These are phyloP conservation scores for Chytriomyces sp. DNA, from an alignment of 192 early-diverging fungal species.

Conservation along the genomic window DNA sequence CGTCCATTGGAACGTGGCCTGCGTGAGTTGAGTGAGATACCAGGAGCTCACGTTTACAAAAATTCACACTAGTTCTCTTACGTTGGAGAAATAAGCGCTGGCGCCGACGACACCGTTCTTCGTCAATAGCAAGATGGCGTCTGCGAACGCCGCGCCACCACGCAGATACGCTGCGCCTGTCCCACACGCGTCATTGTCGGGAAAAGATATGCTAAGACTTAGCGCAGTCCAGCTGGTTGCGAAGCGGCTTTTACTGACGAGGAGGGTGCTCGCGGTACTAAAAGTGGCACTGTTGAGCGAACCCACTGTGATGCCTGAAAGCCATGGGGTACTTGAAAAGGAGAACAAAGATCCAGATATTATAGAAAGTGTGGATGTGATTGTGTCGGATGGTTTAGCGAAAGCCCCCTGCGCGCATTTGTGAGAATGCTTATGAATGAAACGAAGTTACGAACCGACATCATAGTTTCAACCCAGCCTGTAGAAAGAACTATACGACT, in stretches of 20 bases:
- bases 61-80: background rate
- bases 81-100: background rate
- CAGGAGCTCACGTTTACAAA: too few species aligned
- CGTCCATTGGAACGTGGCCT: conserved; percentile 11
- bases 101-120: conserved; percentile 19
- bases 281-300: background rate
- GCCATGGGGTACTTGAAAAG: too few species aligned
- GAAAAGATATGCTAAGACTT: background rate
- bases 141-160: conserved; percentile 14
- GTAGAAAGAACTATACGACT: too few species aligned
- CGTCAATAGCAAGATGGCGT: conserved; percentile 17
- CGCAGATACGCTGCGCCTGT: background rate
- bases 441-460: too few species aligned
- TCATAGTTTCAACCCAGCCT: too few species aligned
- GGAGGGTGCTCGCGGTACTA: background rate
- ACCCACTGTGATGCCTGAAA: background rate
- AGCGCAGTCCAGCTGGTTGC: background rate
- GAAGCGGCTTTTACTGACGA: conserved; percentile 1
- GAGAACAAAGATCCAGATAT: too few species aligned
- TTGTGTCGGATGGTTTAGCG: too few species aligned
- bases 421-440: too few species aligned
- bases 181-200: conserved; percentile 6
- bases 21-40: too few species aligned
- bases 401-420: too few species aligned
- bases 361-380: too few species aligned